Evolutionary conservation across 2,329 filamentous ascomycete genomes (phyloP), one percentile per base, ranked within the genome.

Genomic region (Alternaria gansuensis): DNA sequence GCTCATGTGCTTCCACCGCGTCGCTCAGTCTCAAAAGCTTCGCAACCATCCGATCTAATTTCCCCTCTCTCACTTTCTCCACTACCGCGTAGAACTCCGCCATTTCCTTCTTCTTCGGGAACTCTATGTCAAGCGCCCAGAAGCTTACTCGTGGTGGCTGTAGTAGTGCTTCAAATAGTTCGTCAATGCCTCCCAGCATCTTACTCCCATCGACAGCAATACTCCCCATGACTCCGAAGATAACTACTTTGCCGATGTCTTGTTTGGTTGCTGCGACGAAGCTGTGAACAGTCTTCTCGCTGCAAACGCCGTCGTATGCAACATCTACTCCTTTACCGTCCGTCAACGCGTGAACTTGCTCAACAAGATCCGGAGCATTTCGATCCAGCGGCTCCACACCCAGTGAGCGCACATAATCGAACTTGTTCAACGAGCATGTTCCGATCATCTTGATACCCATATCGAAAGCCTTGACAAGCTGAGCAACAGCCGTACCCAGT

Each of bases 311-410:
- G 24, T 62, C 59, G 21, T 62, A 62, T 23, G 59, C 59, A n/a
- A 62, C 55, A 37, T 62, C 59, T 6, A 62, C 59, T 2, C 59
- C 59, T 24, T 51, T 24, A 8, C 55, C 59, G 17, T 58, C 43
- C 1, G 59, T 62, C 29, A 62, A 51, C 26, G 24, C 31, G 26
- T 26, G 51, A 23, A 62, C 48, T 14, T 55, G 55, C 26, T 62
- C 41, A 5, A 56, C 59, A 5, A 62, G 29, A 43, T 62, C 37
- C 14, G 51, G 29, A 28, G 59, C 51, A 24, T 40, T 51, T 43
- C 59, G 59, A 41, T 62, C 59, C 9, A 62, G 48, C 4, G 59
- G 59, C 29, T 52, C 41, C 13, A 62, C 48, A 28, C 59, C 59
- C 4, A 62, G 51, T 10, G 59, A 62, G 36, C 59, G 54, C 9